Conservation (phyloP, 805 yeast genomes). For the Yarrowia sp. region DNA sequence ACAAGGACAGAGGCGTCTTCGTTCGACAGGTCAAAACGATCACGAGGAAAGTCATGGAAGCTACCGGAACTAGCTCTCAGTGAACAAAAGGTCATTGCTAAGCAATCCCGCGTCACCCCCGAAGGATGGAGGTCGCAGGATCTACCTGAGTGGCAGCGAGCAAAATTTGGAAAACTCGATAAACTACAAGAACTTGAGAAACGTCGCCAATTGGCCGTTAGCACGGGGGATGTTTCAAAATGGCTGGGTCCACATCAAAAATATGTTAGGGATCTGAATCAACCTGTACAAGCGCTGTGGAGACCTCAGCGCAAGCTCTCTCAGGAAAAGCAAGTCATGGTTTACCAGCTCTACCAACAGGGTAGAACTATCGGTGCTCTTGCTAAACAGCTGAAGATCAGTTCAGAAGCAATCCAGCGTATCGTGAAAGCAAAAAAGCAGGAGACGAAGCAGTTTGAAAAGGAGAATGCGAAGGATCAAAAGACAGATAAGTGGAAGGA, state of each 20-base stretch:
- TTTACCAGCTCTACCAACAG: not conserved
- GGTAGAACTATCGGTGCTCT: not conserved
- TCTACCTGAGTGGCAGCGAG: conserved; percentile 23
- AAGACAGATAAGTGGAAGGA: conserved; percentile 16
- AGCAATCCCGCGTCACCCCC: conserved; percentile 6
- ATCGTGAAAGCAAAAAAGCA: conserved; percentile 18
- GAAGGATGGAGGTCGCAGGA: conserved; percentile 22
- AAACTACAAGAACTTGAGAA: conserved; percentile 16
- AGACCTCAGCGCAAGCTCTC: conserved; percentile 11
- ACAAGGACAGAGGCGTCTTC: not conserved
- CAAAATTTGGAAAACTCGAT: conserved; percentile 13
- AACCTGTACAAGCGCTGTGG: conserved; percentile 6
- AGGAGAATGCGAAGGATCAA: not conserved
- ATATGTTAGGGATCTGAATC: not conserved
- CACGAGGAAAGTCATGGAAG: conserved; percentile 23
- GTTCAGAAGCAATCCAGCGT: conserved; percentile 13
- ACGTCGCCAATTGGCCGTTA: conserved; percentile 3
- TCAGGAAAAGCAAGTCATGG: conserved; percentile 14
- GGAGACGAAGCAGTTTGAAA: conserved; percentile 13
- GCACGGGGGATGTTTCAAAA: conserved; percentile 18
- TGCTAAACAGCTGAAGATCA: conserved; percentile 2
- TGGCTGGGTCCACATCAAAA: conserved; percentile 24
- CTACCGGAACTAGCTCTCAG: conserved; percentile 2
- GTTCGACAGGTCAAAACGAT: conserved; percentile 20
- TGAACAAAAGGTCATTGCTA: conserved; percentile 3